Percentiles rank a stretch among this genome's conserved stretches.
Conservation (phyloP, 2,329 filamentous ascomycete species). For the Fusarium gaditjirri region DNA sequence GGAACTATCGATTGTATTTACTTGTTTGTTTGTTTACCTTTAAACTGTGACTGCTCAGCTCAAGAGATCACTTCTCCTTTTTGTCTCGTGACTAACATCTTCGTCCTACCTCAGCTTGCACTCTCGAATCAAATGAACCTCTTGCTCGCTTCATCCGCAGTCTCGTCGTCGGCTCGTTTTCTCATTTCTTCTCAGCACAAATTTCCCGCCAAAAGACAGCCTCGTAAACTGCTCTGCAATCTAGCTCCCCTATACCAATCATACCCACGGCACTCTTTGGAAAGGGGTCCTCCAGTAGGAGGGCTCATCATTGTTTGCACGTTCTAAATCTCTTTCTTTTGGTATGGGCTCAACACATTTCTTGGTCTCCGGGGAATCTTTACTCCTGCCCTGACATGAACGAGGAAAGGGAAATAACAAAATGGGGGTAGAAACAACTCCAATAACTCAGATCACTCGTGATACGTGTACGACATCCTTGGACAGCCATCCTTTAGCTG, state of each 20-base stretch:
- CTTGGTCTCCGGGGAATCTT: conserved; percentile 45
- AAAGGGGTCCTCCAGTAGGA: conserved; percentile 33
- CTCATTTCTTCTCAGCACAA: not conserved
- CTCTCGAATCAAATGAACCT: not conserved
- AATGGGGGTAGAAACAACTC: conserved; percentile 40
- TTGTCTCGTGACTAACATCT: not conserved
- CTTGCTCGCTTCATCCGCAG: conserved; percentile 4
- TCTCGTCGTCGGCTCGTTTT: conserved; percentile 4
- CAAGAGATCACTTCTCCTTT: not conserved
- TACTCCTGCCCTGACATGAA: conserved; percentile 43
- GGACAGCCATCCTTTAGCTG: conserved; percentile 27
- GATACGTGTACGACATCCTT: not conserved
- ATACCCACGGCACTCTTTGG: conserved; percentile 43
- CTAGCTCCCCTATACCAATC: conserved; percentile 33
- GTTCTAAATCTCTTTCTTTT: conserved; percentile 47
- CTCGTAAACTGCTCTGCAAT: not conserved
- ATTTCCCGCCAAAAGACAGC: not conserved
- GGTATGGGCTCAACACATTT: conserved; percentile 41
- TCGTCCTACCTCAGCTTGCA: conserved; percentile 6
- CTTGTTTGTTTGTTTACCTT: conserved; percentile 27
- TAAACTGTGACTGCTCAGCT: conserved; percentile 7
- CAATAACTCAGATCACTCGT: conserved; percentile 38
- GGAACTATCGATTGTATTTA: conserved; percentile 21
- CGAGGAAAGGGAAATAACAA: conserved; percentile 45
- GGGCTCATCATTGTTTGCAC: conserved; percentile 46